Evolutionary conservation across 345 rosid genomes (phyloP), one percentile per base, ranked within the genome.

Genomic region (Euclidium syriacum): DNA sequence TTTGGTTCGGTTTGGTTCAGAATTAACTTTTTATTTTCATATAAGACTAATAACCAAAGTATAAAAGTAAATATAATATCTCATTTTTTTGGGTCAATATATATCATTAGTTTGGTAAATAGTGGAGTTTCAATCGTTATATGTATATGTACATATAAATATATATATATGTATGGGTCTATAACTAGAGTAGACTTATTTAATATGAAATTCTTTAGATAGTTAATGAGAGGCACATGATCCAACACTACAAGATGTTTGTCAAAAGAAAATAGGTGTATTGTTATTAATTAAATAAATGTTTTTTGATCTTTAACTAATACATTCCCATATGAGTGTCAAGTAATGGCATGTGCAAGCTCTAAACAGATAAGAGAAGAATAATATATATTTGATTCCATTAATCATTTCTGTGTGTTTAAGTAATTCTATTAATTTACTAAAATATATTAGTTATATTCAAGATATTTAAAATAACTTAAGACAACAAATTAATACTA

Each of bases 181-280:
- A 14, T 39, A 2, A 15, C 27, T 32, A 46, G 38, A 55, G 56
- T 47, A 47, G 39, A 57, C 20, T 41, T 39, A 30, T 57, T 17
- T 25, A 55, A 36, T 51, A 68, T 3, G 29, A 44, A 46, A 78
- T 44, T 58, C 55, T 65, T 53, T 68, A 58, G 23, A 26, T 18
- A 36, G 14, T 58, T 47, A 60, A 51, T 34, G 47, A 7, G 58
- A 36, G 64, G 75, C 73, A 38, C 79, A 53, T 74, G 83, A 76
- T 78, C 79, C 86, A 74, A 81, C 69, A 65, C 55, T 16, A 68
- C 41, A 64, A 58, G 68, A 70, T 76, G 74, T 51, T 72, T 70
- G 74, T 55, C 64, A 60, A 68, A 33, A 60, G 75, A 56, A 64
- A 51, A 50, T 70, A 63, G 60, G 48, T 58, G 27, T 35, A 73